Evolutionary conservation across 305 asterid species (phyloP), one percentile per base, ranked within the genome.

Genomic region (Rubia peregrina): DNA sequence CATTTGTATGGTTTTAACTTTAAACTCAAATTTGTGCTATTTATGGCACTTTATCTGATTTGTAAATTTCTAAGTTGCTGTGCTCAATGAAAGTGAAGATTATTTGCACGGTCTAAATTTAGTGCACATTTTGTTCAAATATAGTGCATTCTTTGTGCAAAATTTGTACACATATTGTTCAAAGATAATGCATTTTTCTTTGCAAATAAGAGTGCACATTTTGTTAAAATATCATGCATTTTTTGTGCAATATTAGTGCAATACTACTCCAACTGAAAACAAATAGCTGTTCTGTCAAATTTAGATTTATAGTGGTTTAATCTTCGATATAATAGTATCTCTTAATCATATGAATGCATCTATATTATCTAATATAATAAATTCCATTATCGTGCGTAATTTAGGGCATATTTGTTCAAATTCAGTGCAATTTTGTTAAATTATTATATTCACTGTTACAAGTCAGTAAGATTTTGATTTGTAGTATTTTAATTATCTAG

Each of bases 151-250:
- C 22, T 53, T 17, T 53, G 56, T 49, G 21, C 56, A 49, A 48
- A 49, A 49, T 49, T 49, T 16, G 17, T 49, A 16, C 56, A n/a
- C 6, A 5, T 49, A 4, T 49, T 14, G 24, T 53, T 53, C 59
- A 53, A n/a, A n/a, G 24, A 53, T n/a, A 17, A n/a, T 53, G 59
- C 59, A 53, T 53, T 53, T 36, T n/a, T 7, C 2, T 7, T 24
- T 53, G 60, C 60, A 53, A n/a, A 53, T 53, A 53, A n/a, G 22
- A 51, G 59, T n/a, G 22, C 59, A 51, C 59, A n/a, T 51, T 51
- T 51, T 51, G 59, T 51, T n/a, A 11, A 48, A 48, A 2, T 46
- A 46, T 48, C 14, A 11, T 48, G 53, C 53, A 48, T 48, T 11
- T 48, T 46, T 48, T 48, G 53, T 48, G 53, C 53, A 48, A 48